Conservation (phyloP, 805 yeast genomes). For the Wickerhamiella alocasiicola region DNA sequence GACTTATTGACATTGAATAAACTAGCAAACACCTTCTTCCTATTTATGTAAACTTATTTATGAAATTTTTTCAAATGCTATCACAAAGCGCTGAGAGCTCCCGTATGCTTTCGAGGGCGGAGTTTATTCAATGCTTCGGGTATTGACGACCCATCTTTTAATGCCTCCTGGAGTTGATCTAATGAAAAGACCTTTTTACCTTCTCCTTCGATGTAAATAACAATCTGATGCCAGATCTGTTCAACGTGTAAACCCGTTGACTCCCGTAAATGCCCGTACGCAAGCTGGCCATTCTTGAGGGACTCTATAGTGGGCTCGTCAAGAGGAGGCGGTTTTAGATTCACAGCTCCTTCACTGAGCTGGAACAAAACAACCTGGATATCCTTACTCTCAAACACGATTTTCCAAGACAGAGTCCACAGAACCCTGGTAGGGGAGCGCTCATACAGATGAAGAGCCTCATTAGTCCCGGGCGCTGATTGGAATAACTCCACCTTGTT, state of each 20-base stretch:
- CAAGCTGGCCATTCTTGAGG: conserved; percentile 1
- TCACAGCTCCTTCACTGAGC: background rate
- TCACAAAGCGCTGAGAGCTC: too few species aligned
- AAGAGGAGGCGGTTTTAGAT: background rate
- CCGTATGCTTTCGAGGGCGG: too few species aligned
- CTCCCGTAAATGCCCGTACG: conserved; percentile 6
- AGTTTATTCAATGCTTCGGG: conserved; percentile 1
- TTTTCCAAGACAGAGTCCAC: conserved; percentile 9
- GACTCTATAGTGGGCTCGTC: conserved; percentile 6
- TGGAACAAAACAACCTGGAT: conserved; percentile 9
- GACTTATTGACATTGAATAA: background rate
- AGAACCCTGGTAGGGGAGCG: background rate
- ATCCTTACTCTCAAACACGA: conserved; percentile 7
- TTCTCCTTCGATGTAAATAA: background rate
- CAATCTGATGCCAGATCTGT: conserved; percentile 10
- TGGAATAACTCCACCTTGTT: conserved; percentile 2
- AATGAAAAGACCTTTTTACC: conserved; percentile 2
- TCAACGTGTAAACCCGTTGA: conserved; percentile 2
- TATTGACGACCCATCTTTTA: background rate
- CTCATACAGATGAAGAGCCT: conserved; percentile 7
- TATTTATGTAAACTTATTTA: background rate
- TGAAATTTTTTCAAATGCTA: background rate
- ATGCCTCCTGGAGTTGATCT: background rate
- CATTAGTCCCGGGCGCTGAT: background rate
- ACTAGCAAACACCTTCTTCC: background rate